phyloP scores from a whole-genome alignment of 208 protist species.

The Leptomonas seymouri region DNA sequence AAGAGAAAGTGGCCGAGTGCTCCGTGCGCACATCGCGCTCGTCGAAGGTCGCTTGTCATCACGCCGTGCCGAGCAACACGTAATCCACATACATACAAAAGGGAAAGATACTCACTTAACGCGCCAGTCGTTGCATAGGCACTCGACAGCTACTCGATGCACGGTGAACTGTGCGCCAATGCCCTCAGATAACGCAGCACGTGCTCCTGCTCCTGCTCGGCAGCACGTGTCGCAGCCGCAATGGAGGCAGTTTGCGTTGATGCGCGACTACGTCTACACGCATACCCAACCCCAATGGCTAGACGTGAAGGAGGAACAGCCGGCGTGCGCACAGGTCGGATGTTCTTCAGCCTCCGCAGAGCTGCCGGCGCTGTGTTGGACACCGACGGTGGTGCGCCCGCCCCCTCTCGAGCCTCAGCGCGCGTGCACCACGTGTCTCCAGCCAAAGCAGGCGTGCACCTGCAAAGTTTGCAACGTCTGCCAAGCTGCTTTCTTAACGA shows the following conservation, averaged over 20 bases:
- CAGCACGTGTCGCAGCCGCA: slow-evolving; percentile 37
- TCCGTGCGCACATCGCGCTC: too few species aligned
- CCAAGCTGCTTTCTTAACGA: slow-evolving; percentile 23
- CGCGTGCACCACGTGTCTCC: slow-evolving; percentile 52
- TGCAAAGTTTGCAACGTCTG: slow-evolving; percentile 60
- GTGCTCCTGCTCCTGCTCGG: neutral
- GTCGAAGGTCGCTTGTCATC: too few species aligned
- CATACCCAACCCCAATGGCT: slow-evolving; percentile 64
- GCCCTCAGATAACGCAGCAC: neutral
- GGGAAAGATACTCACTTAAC: too few species aligned
- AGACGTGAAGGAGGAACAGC: neutral
- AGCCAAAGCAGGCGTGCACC: slow-evolving; percentile 48
- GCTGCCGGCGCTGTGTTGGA: neutral
- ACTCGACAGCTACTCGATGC: too few species aligned
- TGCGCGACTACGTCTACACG: slow-evolving; percentile 52
- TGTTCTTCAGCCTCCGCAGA: neutral
- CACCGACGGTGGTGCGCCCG: slow-evolving; percentile 29
- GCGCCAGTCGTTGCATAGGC: too few species aligned
- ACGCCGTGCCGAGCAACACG: neutral
- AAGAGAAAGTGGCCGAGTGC: too few species aligned
- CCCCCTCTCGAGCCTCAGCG: slow-evolving; percentile 35
- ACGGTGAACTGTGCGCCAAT: neutral
- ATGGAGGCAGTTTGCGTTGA: slow-evolving; percentile 32
- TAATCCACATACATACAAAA: neutral
- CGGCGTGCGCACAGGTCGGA: neutral